Percentiles rank a stretch among this genome's conserved stretches.
These are phyloP conservation scores for Linum usitatissimum DNA, from an alignment of 345 rosid species.

Conservation along the genomic window DNA sequence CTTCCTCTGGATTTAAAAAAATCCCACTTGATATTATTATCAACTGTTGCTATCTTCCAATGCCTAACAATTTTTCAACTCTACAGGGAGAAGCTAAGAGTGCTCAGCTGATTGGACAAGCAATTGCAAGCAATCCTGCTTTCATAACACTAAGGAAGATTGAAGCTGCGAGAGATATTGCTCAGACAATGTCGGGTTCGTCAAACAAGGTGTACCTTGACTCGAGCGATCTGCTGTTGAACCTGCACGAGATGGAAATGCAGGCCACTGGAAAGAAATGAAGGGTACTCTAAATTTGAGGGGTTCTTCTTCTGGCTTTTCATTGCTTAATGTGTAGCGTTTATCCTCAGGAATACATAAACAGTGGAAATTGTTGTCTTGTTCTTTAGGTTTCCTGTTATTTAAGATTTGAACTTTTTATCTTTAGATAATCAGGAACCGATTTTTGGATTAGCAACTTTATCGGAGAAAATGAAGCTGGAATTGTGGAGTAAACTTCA, in stretches of 20 bases:
- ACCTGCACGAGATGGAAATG: conserved; percentile 67
- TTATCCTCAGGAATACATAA: too few relatives aligned
- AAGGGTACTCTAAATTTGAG: too few relatives aligned
- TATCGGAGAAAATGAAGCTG: too few relatives aligned
- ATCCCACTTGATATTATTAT: neutral
- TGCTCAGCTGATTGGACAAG: conserved; percentile 90
- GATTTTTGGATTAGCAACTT: too few relatives aligned
- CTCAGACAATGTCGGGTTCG: conserved; percentile 60
- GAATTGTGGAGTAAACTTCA: too few relatives aligned
- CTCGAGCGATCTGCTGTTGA: conserved; percentile 67
- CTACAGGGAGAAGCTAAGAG: conserved; percentile 83
- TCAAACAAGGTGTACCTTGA: conserved; percentile 68
- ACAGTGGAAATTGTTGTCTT: too few relatives aligned
- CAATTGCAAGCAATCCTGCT: conserved; percentile 90
- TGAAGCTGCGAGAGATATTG: conserved; percentile 93
- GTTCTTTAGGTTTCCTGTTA: too few relatives aligned
- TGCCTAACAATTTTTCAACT: neutral
- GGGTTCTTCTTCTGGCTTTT: too few relatives aligned
- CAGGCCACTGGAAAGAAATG: conserved; percentile 35
- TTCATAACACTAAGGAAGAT: conserved; percentile 85
- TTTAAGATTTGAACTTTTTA: too few relatives aligned
- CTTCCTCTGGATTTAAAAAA: neutral
- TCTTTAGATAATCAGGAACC: too few relatives aligned
- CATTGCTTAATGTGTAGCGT: too few relatives aligned
- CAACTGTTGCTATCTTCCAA: neutral